Evolutionary conservation across 2,329 filamentous ascomycete genomes (phyloP).

Genomic region (Aspergillus pseudotamarii): DNA sequence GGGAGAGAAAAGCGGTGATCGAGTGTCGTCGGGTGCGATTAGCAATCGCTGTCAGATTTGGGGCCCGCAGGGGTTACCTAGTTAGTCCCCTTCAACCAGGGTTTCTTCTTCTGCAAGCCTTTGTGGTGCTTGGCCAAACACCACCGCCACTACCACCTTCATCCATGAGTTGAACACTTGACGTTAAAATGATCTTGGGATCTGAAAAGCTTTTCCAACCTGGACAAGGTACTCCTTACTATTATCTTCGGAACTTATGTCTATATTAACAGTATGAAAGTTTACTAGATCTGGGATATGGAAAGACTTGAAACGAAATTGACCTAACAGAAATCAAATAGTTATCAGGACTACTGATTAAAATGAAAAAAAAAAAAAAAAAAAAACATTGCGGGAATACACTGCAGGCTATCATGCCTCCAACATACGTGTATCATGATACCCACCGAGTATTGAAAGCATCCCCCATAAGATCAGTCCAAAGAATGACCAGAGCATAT

Average conservation of each 20-base stretch:
- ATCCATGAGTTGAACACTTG: background rate
- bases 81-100: background rate
- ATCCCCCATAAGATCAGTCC: background rate
- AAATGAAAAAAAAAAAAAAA: no score
- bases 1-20: no score
- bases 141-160: no score
- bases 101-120: background rate
- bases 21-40: no score
- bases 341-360: background rate
- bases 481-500: background rate
- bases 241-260: background rate
- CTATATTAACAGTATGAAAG: background rate
- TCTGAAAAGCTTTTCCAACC: background rate
- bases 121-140: background rate
- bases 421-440: background rate
- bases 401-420: background rate
- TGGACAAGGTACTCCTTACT: background rate
- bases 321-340: background rate
- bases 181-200: background rate
- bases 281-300: background rate
- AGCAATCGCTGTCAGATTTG: no score
- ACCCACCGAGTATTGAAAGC: background rate
- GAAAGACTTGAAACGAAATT: background rate
- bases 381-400: background rate
- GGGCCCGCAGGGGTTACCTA: background rate